Evolutionary conservation across 495 filamentous ascomycete genomes (phyloP).

Genomic region (Penicillium egyptiacum): DNA sequence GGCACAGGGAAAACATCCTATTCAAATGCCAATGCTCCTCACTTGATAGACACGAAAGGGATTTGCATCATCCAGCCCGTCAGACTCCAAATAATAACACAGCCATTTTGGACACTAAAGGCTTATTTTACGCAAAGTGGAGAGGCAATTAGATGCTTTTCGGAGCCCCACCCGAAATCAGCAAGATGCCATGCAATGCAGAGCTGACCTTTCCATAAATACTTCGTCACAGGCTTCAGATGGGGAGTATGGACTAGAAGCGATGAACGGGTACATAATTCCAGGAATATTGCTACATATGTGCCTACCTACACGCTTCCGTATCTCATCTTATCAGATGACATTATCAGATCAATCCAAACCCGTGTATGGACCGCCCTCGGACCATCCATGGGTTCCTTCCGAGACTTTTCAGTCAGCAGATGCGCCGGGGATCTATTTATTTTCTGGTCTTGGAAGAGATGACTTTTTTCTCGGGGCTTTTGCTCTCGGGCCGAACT

Average conservation of each 20-base stretch:
- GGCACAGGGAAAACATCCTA: no score
- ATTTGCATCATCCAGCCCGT: no score
- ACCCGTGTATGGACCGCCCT: background rate
- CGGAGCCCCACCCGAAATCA: background rate
- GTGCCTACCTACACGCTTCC: background rate
- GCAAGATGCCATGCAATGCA: background rate
- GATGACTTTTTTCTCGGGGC: background rate
- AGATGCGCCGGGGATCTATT: no score
- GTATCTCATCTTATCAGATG: slow-evolving; percentile 1
- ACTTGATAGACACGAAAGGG: no score
- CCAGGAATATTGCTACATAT: background rate
- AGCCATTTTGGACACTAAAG: background rate
- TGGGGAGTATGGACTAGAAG: background rate
- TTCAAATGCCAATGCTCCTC: no score
- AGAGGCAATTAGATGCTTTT: background rate
- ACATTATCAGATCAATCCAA: background rate
- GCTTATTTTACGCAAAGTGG: background rate
- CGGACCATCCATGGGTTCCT: background rate
- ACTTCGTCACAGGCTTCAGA: background rate
- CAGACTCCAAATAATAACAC: background rate
- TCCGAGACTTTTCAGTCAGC: background rate
- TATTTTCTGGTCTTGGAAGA: no score
- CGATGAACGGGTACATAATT: background rate
- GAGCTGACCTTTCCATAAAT: background rate
- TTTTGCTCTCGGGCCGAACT: background rate